Base-by-base conservation (phyloP, 306 rosid genomes). In the Amphicarpaea edgeworthii region DNA sequence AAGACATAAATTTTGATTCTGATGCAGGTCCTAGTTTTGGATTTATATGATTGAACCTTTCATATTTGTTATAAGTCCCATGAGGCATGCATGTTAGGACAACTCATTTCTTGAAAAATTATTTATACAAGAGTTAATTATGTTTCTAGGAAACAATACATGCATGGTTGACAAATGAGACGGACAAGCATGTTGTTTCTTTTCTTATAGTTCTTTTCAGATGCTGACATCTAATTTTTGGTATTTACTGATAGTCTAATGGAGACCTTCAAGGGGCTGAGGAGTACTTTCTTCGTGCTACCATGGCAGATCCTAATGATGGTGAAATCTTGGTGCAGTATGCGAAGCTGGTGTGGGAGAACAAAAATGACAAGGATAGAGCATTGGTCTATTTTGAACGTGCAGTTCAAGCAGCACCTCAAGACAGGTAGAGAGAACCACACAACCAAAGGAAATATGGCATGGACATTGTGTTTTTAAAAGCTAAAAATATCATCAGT, bases 361-460 rank as follows among this genome's bases (percentile, higher is more conserved):
- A 85, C 15, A 88, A 74, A 81, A 90, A 17, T 55, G 98, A 95
- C 86, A 83, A 83, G 77, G 90, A 90, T 42, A 88, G 70, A 82
- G 90, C 97, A 70, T 49, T 63, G 46, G 66, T 70, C 79, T 85
- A 86, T 87, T 92, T 89, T 87, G 86, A 92, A 70, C 90, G 85
- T 21, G 99, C 99, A 50, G 81, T 77, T 84, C 77, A 75, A 75
- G 84, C 87, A 42, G 75, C 88, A 46, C 87, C 96, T 55, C 76
- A 84, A n/a, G 85, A 95, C 76, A 86, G 93, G 99, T 95, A 84
- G 93, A 97, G 93, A 97, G 86, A 77, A 81, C 72, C 72, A 21
- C 70, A 78, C 73, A 46, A 21, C 24, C 43, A 16, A 42, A 47
- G 50, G 59, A 63, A 72, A 23, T n/a, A n/a, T 24, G 7, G 49